phyloP scores from a whole-genome alignment of 192 early-diverging fungal genomes.

The Dispira parvispora region DNA sequence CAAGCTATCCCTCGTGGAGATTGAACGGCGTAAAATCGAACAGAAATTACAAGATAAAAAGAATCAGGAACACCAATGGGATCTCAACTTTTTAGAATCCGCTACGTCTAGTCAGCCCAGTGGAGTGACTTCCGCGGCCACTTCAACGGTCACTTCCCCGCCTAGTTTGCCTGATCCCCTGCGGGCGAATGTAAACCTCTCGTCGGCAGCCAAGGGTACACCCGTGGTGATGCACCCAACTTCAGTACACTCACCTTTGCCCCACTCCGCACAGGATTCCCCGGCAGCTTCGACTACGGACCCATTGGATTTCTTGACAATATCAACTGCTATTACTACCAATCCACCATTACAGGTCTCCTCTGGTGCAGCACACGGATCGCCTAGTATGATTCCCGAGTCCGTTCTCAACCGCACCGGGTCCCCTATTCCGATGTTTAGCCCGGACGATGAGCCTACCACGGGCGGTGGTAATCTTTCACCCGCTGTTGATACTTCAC shows the following conservation, averaged over 20 bases:
- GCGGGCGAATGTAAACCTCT: background rate
- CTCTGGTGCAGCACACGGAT: no score
- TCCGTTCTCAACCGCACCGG: background rate
- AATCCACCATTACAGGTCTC: no score
- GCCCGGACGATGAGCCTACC: background rate
- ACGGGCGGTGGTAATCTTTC: background rate
- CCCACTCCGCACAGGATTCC: background rate
- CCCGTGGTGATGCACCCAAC: background rate
- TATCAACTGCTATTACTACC: background rate
- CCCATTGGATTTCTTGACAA: no score
- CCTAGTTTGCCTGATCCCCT: background rate
- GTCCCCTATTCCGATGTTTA: constrained; percentile 10
- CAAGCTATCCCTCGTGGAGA: background rate
- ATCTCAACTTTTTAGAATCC: constrained; percentile 6
- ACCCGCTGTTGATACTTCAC: background rate
- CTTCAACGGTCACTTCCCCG: background rate
- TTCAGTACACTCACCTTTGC: background rate
- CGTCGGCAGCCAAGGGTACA: background rate
- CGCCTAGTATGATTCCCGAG: no score
- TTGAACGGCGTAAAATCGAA: background rate
- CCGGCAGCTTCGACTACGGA: no score
- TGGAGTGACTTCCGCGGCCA: background rate
- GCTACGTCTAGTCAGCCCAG: background rate
- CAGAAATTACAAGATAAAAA: background rate
- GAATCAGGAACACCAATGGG: background rate